phyloP scores from a whole-genome alignment of 2,329 filamentous ascomycete genomes.

The Cladophialophora yegresii region DNA sequence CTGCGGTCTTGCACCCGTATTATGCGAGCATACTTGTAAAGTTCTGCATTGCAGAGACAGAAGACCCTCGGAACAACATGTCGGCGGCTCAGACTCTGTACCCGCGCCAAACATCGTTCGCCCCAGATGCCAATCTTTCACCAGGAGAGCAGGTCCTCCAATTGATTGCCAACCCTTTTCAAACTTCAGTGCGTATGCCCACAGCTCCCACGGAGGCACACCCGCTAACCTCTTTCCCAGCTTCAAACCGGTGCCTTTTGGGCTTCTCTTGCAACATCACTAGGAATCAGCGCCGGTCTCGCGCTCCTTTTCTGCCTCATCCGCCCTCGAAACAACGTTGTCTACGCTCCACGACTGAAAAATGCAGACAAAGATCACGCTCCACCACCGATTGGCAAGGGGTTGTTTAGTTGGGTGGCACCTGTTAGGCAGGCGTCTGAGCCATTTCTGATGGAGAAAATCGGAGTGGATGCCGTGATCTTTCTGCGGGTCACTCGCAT shows the following conservation, averaged over 20 bases:
- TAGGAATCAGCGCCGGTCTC: slow-evolving; percentile 72
- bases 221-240: slow-evolving; percentile 42
- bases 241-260: slow-evolving; percentile 66
- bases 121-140: slow-evolving; percentile 24
- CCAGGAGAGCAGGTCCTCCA: slow-evolving; percentile 45
- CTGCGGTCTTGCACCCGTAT: not conserved
- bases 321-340: slow-evolving; percentile 84
- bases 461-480: slow-evolving; percentile 87
- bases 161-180: slow-evolving; percentile 51
- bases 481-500: slow-evolving; percentile 88
- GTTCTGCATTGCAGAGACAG: slow-evolving; percentile 16
- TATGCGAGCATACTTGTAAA: not conserved
- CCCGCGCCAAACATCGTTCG: slow-evolving; percentile 23
- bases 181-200: slow-evolving; percentile 44
- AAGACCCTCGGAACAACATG: slow-evolving; percentile 21
- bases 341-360: slow-evolving; percentile 93
- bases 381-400: slow-evolving; percentile 81
- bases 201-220: not conserved
- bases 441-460: slow-evolving; percentile 71
- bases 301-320: slow-evolving; percentile 83
- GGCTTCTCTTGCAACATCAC: slow-evolving; percentile 76
- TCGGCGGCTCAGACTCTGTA: slow-evolving; percentile 17
- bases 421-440: slow-evolving; percentile 79
- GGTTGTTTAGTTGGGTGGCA: slow-evolving; percentile 82
- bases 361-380: slow-evolving; percentile 88